Evolutionary conservation across 2,329 filamentous ascomycete genomes (phyloP).

Genomic region (Rhynchosporium secalis): DNA sequence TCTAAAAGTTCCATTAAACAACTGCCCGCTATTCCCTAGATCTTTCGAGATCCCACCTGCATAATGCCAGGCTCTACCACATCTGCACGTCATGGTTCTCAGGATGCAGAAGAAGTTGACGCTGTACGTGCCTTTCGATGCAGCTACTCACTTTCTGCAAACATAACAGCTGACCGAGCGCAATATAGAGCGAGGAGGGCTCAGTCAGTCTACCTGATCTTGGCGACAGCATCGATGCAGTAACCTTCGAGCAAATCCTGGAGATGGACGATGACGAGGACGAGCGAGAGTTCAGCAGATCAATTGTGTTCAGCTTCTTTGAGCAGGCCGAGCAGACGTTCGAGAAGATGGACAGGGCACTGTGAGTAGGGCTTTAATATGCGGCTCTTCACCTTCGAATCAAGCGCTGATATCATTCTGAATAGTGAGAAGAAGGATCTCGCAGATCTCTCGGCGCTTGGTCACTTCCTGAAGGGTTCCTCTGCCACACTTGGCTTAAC

Average conservation of each 20-base stretch:
- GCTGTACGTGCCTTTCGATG: constrained; percentile 19
- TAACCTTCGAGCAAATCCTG: constrained; percentile 90
- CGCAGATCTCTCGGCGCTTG: constrained; percentile 73
- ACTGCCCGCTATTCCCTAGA: background rate
- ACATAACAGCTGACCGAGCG: constrained; percentile 13
- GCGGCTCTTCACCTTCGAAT: background rate
- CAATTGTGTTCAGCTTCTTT: constrained; percentile 91
- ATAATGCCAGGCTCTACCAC: constrained; percentile 14
- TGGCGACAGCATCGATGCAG: constrained; percentile 73
- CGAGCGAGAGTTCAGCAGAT: constrained; percentile 82
- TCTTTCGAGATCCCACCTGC: background rate
- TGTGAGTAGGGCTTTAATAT: constrained; percentile 63
- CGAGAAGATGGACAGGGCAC: constrained; percentile 72
- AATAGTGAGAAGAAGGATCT: constrained; percentile 68
- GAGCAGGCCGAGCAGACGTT: constrained; percentile 88
- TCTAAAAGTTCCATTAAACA: background rate
- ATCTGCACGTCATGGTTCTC: constrained; percentile 18
- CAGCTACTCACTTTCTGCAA: background rate
- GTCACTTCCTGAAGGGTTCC: constrained; percentile 96
- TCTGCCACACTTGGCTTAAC: constrained; percentile 89
- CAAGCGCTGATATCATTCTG: constrained; percentile 14
- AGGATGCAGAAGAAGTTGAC: constrained; percentile 16
- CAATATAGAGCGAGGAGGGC: constrained; percentile 38
- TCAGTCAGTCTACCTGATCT: constrained; percentile 51
- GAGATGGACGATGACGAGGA: constrained; percentile 95